Base-by-base conservation (phyloP, 805 yeast species). In the Komagataella mondaviorum region DNA sequence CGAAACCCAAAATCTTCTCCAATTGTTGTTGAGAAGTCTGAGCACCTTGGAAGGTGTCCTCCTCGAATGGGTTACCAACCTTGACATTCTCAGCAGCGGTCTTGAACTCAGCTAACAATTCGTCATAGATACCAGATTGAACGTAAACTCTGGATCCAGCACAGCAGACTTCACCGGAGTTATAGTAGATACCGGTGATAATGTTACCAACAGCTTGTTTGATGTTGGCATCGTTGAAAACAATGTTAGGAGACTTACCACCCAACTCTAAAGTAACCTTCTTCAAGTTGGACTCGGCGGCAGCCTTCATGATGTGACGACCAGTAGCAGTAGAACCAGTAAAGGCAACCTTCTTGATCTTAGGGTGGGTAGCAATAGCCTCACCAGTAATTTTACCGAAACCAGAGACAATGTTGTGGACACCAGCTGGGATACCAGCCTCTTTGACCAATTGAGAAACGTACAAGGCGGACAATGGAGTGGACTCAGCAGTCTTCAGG, bases 241-340 rank as follows among this genome's bases (percentile, higher is more conserved):
- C 85, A 60, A 87, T 84, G 65, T 85, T 86, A 64, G 95, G 90
- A 54, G 93, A 87, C 68, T 88, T 88, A 66, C 96, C 96, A 63
- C 96, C 96, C 60, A 86, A 76, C 70, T 87, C 96, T 61, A 87
- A 74, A 50, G 91, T 81, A 51, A 84, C 83, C 68, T 86, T 87
- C 73, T 87, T 87, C 67, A 87, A 75, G 58, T 69, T 64, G 47
- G 85, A 71, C 55, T 77, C 77, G 52, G 89, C 88, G 59, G 88
- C 87, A 55, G 75, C 71, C 56, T 73, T 75, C 80, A 84, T 83
- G 61, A 87, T 85, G 58, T 74, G 75, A 65, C 84, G 79, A 62
- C 90, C 90, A 55, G 88, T 83, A 48, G 84, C 88, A 51, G 96
- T 90, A 44, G 96, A 89, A 59, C 97, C 97, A 52, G 97, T 90